These are phyloP conservation scores for Rhododendron vialii DNA, from an alignment of 148 eudicot genomes.

Conservation along the genomic window DNA sequence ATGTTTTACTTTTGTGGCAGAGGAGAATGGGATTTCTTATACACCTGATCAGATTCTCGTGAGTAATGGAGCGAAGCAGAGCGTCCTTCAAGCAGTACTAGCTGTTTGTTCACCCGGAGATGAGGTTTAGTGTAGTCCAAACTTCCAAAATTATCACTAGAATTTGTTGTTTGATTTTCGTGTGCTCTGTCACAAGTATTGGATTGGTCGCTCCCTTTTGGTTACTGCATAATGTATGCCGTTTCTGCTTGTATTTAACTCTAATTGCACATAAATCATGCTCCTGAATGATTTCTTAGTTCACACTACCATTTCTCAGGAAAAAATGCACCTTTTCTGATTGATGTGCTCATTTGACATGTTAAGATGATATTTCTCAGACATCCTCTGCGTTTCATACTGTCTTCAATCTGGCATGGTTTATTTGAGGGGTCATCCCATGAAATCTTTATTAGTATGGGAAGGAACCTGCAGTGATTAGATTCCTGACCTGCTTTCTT, in stretches of 20 bases:
- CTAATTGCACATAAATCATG: not conserved
- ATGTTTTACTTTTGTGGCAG: slow-evolving; percentile 28
- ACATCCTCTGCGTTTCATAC: not conserved
- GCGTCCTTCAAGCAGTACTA: slow-evolving; percentile 65
- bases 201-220: not conserved
- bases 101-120: slow-evolving; percentile 96
- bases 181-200: not conserved
- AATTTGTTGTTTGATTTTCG: not conserved
- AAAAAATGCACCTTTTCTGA: not conserved
- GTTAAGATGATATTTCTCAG: too few species aligned
- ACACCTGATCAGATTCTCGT: slow-evolving; percentile 77
- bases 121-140: slow-evolving; percentile 44
- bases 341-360: slow-evolving; percentile 6
- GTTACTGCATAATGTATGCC: not conserved
- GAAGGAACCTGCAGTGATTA: not conserved
- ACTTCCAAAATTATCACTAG: not conserved
- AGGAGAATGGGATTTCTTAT: slow-evolving; percentile 73
- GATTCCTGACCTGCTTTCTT: not conserved
- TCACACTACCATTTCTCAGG: not conserved
- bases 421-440: not conserved
- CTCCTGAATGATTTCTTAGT: not conserved
- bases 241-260: not conserved
- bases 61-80: slow-evolving; percentile 87
- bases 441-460: not conserved
- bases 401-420: not conserved